Percentiles rank a stretch among this genome's conserved stretches.
Conservation (phyloP, 768 basidiomycete genomes). For the Lyophyllum shimeji region DNA sequence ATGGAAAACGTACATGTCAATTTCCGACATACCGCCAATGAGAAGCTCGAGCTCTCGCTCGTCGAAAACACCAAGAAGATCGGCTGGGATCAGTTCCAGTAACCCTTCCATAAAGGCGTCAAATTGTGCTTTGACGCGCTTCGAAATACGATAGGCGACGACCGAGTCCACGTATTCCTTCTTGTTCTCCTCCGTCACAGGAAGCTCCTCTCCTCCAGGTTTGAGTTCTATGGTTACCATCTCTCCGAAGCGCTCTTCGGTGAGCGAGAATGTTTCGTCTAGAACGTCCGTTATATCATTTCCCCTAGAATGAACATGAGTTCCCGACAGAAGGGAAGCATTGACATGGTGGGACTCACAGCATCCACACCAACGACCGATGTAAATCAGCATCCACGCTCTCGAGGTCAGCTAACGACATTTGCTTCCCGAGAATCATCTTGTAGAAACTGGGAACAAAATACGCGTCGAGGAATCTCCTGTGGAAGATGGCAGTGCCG, state of each 20-base stretch:
- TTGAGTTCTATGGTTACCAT: constrained; percentile 65
- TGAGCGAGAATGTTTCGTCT: constrained; percentile 70
- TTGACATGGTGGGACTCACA: constrained; percentile 43
- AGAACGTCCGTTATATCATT: constrained; percentile 76
- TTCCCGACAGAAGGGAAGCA: not conserved
- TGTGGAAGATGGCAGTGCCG: constrained; percentile 77
- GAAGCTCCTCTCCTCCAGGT: constrained; percentile 55
- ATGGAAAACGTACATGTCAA: constrained; percentile 63
- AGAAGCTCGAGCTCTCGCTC: constrained; percentile 87
- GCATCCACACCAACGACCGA: constrained; percentile 71
- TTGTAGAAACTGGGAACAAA: constrained; percentile 83
- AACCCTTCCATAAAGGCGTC: constrained; percentile 85
- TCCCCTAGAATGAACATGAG: constrained; percentile 40
- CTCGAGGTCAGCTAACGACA: constrained; percentile 64
- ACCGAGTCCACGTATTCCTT: constrained; percentile 76
- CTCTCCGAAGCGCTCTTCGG: constrained; percentile 78
- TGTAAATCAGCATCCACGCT: constrained; percentile 68
- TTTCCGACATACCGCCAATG: constrained; percentile 92
- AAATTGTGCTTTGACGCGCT: constrained; percentile 81
- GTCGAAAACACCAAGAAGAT: constrained; percentile 87
- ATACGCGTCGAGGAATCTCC: constrained; percentile 76
- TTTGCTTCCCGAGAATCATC: constrained; percentile 64
- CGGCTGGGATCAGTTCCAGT: constrained; percentile 79
- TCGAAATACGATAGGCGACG: constrained; percentile 81
- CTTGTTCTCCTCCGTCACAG: constrained; percentile 76